Evolutionary conservation across 352 stramenopile genomes (phyloP).

Genomic region (Peronospora farinosa): DNA sequence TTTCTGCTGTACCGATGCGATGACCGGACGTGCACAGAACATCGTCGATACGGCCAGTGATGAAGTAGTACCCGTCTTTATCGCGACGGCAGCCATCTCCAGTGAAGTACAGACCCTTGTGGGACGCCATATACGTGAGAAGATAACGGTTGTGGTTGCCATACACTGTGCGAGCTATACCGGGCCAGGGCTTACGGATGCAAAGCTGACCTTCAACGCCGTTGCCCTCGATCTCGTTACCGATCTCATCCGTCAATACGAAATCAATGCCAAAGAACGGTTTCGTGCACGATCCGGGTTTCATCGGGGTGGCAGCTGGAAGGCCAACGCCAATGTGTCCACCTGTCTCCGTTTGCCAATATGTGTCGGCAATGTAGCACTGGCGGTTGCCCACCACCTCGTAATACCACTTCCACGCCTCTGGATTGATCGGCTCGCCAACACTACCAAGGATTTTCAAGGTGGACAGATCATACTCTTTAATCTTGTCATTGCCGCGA

Average conservation of each 20-base stretch:
- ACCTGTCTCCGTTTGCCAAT: slow-evolving; percentile 97
- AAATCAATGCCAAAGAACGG: slow-evolving; percentile 96
- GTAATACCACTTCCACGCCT: slow-evolving; percentile 96
- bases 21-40: slow-evolving; percentile 93
- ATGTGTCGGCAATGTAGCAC: slow-evolving; percentile 95
- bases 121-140: slow-evolving; percentile 93
- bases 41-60: slow-evolving; percentile 97
- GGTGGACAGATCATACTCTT: slow-evolving; percentile 60
- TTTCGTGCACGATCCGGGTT: slow-evolving; percentile 91
- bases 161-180: slow-evolving; percentile 93
- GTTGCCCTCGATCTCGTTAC: slow-evolving; percentile 83
- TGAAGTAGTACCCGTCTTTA: slow-evolving; percentile 97
- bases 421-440: slow-evolving; percentile 98
- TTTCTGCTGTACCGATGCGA: slow-evolving; percentile 84
- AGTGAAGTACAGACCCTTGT: slow-evolving; percentile 97
- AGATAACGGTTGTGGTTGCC: slow-evolving; percentile 94
- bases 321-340: slow-evolving; percentile 93
- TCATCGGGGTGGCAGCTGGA: slow-evolving; percentile 83
- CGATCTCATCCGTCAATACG: slow-evolving; percentile 72
- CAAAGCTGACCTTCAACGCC: slow-evolving; percentile 92
- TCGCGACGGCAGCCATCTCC: slow-evolving; percentile 86
- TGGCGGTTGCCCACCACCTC: slow-evolving; percentile 85
- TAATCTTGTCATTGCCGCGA: slow-evolving; percentile 88
- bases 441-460: slow-evolving; percentile 95
- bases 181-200: slow-evolving; percentile 93